Percentiles rank a stretch among this genome's conserved stretches.
Evolutionary conservation across 371 early-diverging fungal genomes (phyloP).

Genomic region (Haplosporangium sp.): DNA sequence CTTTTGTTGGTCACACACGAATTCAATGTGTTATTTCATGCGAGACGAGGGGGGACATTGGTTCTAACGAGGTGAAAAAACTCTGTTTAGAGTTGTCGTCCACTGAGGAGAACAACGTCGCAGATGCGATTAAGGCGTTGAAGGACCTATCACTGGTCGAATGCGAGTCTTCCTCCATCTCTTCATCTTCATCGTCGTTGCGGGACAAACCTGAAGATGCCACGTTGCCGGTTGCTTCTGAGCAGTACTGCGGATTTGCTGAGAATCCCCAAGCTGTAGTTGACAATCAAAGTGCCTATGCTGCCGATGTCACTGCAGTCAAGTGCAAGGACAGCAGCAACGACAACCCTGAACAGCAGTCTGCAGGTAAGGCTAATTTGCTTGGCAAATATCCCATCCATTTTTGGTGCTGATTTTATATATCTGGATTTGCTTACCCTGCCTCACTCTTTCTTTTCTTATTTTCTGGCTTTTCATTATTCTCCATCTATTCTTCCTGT

Average conservation of each 20-base stretch:
- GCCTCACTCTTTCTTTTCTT: background rate
- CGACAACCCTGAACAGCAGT: background rate
- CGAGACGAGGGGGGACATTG: too few relatives aligned
- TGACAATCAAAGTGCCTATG: too few relatives aligned
- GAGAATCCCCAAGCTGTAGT: too few relatives aligned
- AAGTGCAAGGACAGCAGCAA: background rate
- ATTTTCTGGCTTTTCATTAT: background rate
- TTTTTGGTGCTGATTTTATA: conserved; percentile 28
- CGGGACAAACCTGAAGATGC: too few relatives aligned
- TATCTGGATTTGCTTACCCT: background rate
- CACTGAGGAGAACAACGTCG: background rate
- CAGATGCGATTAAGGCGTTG: background rate
- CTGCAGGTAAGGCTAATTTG: background rate
- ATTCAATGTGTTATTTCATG: conserved; percentile 4
- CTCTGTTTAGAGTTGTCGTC: background rate
- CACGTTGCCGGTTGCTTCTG: too few relatives aligned
- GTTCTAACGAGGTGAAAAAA: too few relatives aligned
- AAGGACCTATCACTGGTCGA: conserved; percentile 6
- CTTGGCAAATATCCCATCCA: background rate
- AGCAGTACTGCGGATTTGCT: too few relatives aligned
- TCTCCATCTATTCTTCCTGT: background rate
- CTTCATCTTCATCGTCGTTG: too few relatives aligned
- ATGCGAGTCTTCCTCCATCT: background rate
- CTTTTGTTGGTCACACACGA: conserved; percentile 1
- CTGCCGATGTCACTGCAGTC: too few relatives aligned